These are phyloP conservation scores for Stylosanthes scabra DNA, from an alignment of 331 rosid species.

Conservation along the genomic window DNA sequence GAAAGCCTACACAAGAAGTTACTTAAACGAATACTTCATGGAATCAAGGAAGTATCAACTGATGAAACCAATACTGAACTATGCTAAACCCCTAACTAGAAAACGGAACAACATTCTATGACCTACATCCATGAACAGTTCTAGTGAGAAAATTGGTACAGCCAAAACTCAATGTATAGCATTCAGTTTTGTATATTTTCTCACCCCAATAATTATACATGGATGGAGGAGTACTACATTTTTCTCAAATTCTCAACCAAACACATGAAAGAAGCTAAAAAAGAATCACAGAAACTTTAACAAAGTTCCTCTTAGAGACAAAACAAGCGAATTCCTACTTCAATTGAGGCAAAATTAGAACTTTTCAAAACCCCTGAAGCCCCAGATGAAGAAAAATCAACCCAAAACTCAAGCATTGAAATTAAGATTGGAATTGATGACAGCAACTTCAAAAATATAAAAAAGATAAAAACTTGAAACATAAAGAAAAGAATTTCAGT, in stretches of 20 bases:
- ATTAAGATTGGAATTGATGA: slow-evolving; percentile 25
- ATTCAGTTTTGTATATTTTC: neutral
- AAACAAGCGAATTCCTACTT: neutral
- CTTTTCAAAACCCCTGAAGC: slow-evolving; percentile 24
- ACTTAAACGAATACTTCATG: neutral
- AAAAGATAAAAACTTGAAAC: too few species aligned
- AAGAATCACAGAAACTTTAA: neutral
- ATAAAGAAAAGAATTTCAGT: neutral
- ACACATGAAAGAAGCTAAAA: neutral
- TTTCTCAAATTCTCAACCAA: too few species aligned
- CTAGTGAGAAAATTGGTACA: too few species aligned
- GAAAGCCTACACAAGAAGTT: slow-evolving; percentile 1
- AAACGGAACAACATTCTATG: slow-evolving; percentile 3
- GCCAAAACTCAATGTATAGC: too few species aligned
- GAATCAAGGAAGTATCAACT: slow-evolving; percentile 13
- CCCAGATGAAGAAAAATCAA: slow-evolving; percentile 16
- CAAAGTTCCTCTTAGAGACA: slow-evolving; percentile 1
- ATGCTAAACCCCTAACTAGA: slow-evolving; percentile 5
- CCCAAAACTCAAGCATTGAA: slow-evolving; percentile 5
- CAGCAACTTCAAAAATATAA: slow-evolving; percentile 25
- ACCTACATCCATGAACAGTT: too few species aligned
- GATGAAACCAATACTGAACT: neutral
- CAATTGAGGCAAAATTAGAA: slow-evolving; percentile 8
- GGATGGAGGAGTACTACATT: too few species aligned
- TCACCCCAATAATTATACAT: neutral